These are phyloP conservation scores for Lathyrus sativus DNA, from an alignment of 306 rosid species.

Conservation along the genomic window DNA sequence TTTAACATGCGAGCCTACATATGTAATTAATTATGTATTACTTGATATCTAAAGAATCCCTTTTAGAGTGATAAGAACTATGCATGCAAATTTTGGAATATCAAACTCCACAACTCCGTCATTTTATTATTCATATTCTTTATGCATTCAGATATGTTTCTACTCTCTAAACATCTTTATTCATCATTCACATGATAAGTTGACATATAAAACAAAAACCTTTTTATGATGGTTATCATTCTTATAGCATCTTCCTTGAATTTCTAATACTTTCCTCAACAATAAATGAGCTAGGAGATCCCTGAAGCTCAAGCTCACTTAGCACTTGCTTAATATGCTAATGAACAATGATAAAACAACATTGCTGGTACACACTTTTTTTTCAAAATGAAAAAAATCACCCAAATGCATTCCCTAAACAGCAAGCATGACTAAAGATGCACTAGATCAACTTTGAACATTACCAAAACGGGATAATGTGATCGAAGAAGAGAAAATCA, in stretches of 20 bases:
- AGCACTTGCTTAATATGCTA: not conserved
- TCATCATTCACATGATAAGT: not conserved
- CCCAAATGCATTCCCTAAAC: too few relatives aligned
- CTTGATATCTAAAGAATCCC: not conserved
- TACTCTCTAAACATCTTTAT: not conserved
- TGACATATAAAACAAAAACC: not conserved
- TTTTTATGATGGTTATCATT: not conserved
- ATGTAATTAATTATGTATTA: not conserved
- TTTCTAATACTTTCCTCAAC: not conserved
- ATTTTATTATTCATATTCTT: not conserved
- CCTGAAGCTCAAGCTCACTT: not conserved
- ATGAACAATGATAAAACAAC: slow-evolving; percentile 13
- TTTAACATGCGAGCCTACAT: not conserved
- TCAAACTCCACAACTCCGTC: not conserved
- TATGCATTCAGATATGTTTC: not conserved
- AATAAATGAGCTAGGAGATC: not conserved
- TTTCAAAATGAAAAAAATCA: too few relatives aligned
- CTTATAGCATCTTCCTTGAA: not conserved
- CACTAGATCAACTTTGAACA: too few relatives aligned
- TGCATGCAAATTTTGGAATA: not conserved
- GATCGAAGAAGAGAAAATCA: too few relatives aligned
- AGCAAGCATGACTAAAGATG: too few relatives aligned
- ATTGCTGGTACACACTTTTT: not conserved
- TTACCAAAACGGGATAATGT: too few relatives aligned
- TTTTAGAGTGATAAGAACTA: not conserved